Conservation (phyloP, 768 basidiomycete genomes). For the Pisolithus albus region DNA sequence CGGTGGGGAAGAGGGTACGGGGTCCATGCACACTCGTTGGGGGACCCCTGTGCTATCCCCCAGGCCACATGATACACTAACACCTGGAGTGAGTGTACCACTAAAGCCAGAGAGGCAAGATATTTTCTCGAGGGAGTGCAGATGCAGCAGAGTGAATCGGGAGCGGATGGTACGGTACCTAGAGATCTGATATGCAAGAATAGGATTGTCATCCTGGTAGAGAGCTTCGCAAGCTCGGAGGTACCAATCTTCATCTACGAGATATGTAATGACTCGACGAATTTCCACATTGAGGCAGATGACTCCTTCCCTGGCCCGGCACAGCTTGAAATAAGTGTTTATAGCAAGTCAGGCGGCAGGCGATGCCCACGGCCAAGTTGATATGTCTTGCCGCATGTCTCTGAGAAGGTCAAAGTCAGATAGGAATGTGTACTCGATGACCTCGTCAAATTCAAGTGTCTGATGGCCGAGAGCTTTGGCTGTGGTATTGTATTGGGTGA, state of each 20-base stretch:
- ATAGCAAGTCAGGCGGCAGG: conserved; percentile 5
- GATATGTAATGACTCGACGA: background rate
- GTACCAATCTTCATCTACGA: background rate
- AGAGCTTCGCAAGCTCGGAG: too few relatives aligned
- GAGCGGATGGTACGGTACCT: too few relatives aligned
- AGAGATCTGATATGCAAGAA: too few relatives aligned
- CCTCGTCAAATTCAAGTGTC: conserved; percentile 12
- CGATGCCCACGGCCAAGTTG: conserved; percentile 11
- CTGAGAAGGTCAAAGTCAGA: conserved; percentile 12
- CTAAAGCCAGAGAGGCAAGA: too few relatives aligned
- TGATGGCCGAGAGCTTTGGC: background rate
- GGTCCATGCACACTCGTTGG: too few relatives aligned
- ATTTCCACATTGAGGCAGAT: background rate
- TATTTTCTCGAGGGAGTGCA: too few relatives aligned
- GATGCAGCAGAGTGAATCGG: too few relatives aligned
- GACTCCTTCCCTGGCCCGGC: background rate
- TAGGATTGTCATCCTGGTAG: too few relatives aligned
- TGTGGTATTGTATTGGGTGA: background rate
- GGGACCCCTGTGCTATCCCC: too few relatives aligned
- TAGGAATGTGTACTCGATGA: conserved; percentile 11
- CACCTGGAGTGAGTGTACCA: too few relatives aligned
- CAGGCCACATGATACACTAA: too few relatives aligned
- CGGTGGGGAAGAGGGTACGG: too few relatives aligned
- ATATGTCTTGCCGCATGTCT: background rate
- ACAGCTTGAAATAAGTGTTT: background rate